These are phyloP conservation scores for Suaeda aralocaspica DNA, from an alignment of 148 eudicot genomes.

Conservation along the genomic window DNA sequence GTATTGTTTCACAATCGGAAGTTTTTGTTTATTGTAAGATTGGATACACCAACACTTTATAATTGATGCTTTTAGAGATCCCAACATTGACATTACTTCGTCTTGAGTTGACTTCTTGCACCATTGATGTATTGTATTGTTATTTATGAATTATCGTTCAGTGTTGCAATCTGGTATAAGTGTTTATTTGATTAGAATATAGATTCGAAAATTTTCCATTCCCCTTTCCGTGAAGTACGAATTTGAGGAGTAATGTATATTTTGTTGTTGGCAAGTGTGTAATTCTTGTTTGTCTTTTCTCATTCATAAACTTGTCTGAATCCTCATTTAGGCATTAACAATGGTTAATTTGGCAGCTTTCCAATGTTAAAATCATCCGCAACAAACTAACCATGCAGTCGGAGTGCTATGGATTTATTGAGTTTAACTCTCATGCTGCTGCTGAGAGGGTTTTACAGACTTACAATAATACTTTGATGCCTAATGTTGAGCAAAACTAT, in stretches of 20 bases:
- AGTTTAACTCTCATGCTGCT: constrained; percentile 63
- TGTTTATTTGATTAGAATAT: background rate
- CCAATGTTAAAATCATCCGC: constrained; percentile 66
- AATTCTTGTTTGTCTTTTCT: background rate
- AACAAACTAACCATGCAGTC: constrained; percentile 75
- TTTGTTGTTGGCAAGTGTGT: background rate
- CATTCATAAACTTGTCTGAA: background rate
- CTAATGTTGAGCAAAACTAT: constrained; percentile 67
- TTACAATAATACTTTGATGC: constrained; percentile 73
- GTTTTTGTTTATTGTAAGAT: too few relatives aligned
- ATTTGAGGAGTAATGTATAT: background rate
- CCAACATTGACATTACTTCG: too few relatives aligned
- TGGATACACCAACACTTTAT: too few relatives aligned
- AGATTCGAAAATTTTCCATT: background rate
- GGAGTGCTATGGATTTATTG: constrained; percentile 89
- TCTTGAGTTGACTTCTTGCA: too few relatives aligned
- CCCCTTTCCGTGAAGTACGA: background rate
- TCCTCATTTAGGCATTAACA: background rate
- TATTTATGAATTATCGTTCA: too few relatives aligned
- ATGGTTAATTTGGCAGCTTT: constrained; percentile 40
- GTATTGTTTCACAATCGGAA: too few relatives aligned
- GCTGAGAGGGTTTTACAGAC: constrained; percentile 73
- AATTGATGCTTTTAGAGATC: too few relatives aligned
- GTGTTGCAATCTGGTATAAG: too few relatives aligned
- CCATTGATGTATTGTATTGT: too few relatives aligned